Evolutionary conservation across 306 rosid species (phyloP).

Genomic region (Lathyrus sativus): DNA sequence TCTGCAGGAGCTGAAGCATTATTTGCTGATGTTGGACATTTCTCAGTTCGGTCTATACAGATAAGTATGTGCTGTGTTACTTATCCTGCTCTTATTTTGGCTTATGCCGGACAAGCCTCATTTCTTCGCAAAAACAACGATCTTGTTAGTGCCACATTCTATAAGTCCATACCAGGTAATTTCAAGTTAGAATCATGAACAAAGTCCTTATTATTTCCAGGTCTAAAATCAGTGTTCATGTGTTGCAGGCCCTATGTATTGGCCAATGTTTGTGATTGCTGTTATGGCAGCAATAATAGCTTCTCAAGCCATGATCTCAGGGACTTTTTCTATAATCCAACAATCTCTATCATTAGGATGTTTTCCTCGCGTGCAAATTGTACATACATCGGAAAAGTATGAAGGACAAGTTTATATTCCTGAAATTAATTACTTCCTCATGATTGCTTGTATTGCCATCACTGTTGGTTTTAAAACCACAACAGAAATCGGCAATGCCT

Average conservation of each 20-base stretch:
- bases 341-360: no score
- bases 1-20: slow-evolving; percentile 77
- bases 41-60: slow-evolving; percentile 67
- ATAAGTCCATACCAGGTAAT: slow-evolving; percentile 65
- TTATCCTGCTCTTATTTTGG: slow-evolving; percentile 70
- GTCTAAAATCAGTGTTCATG: background rate
- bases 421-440: no score
- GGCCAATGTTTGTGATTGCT: slow-evolving; percentile 53
- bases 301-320: no score
- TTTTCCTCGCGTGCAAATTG: no score
- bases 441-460: no score
- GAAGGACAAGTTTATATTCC: no score
- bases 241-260: slow-evolving; percentile 55
- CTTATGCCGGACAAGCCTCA: slow-evolving; percentile 78
- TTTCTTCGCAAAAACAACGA: slow-evolving; percentile 59
- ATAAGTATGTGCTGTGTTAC: slow-evolving; percentile 72
- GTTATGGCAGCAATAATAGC: slow-evolving; percentile 42
- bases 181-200: background rate
- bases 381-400: no score
- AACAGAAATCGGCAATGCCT: no score
- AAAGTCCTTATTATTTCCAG: no score
- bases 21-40: slow-evolving; percentile 89
- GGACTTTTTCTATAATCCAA: no score
- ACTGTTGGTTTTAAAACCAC: no score
- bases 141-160: slow-evolving; percentile 54